A percentile compares a stretch with the other conserved stretches of the same genome.
Conservation (phyloP, 441 rosid genomes). For the Kokia cookei region DNA sequence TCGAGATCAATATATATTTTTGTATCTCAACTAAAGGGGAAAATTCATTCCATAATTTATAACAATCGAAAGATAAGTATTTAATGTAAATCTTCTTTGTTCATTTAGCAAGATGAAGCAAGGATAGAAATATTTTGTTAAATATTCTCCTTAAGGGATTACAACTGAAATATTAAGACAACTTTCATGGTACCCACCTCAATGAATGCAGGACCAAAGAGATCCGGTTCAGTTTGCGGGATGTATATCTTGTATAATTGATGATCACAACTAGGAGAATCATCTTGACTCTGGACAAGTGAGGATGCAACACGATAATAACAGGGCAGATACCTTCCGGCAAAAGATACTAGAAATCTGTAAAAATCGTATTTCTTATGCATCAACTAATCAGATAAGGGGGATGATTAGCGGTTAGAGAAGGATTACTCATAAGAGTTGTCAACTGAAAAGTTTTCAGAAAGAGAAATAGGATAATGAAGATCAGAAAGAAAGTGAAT, state of each 20-base stretch:
- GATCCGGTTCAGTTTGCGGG: slow-evolving; percentile 46
- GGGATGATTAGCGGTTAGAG: not conserved
- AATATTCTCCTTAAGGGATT: not conserved
- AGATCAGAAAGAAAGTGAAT: not conserved
- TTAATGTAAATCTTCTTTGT: not conserved
- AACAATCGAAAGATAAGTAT: not conserved
- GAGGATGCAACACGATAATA: slow-evolving; percentile 47
- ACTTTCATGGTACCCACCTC: slow-evolving; percentile 45
- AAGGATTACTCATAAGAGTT: not conserved
- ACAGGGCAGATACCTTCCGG: slow-evolving; percentile 76
- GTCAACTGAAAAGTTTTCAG: not conserved
- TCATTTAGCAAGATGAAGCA: not conserved
- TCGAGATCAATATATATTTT: not conserved
- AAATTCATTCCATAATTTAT: not conserved
- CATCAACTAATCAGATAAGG: not conserved
- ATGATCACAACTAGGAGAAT: slow-evolving; percentile 37
- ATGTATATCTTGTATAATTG: slow-evolving; percentile 60
- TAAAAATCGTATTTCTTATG: slow-evolving; percentile 25
- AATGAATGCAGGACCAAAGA: slow-evolving; percentile 89
- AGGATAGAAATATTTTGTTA: not conserved
- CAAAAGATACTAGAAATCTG: slow-evolving; percentile 90
- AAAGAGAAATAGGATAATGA: not conserved
- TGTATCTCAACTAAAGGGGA: not conserved
- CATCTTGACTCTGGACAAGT: slow-evolving; percentile 27
- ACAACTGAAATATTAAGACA: not conserved